phyloP scores from a whole-genome alignment of 441 rosid genomes.

The Raphanus hybrid region DNA sequence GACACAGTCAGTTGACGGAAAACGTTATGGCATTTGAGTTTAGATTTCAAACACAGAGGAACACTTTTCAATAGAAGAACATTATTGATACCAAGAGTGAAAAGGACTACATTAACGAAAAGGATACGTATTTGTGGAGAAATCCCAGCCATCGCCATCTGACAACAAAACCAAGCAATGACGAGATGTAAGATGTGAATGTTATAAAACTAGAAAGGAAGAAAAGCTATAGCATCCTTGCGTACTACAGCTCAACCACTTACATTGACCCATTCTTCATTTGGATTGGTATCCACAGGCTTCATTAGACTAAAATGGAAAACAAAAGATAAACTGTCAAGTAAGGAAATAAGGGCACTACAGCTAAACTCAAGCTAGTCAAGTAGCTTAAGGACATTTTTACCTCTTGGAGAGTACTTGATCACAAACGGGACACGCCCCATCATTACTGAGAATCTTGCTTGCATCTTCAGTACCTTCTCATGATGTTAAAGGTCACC shows the following conservation, averaged over 20 bases:
- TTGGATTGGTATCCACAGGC: slow-evolving; percentile 90
- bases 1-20: slow-evolving; percentile 10
- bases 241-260: slow-evolving; percentile 44
- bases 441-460: slow-evolving; percentile 90
- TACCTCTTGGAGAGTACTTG: slow-evolving; percentile 97
- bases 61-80: background rate
- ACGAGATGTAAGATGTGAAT: slow-evolving; percentile 33
- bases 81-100: slow-evolving; percentile 3
- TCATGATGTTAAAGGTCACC: slow-evolving; percentile 51
- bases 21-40: background rate
- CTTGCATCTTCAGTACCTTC: slow-evolving; percentile 90
- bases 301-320: slow-evolving; percentile 71
- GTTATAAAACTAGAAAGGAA: slow-evolving; percentile 26
- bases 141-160: slow-evolving; percentile 95
- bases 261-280: slow-evolving; percentile 97
- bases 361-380: slow-evolving; percentile 3
- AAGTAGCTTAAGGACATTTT: slow-evolving; percentile 11
- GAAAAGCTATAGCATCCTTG: slow-evolving; percentile 19
- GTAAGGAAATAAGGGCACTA: slow-evolving; percentile 20
- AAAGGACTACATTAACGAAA: slow-evolving; percentile 45
- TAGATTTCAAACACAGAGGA: background rate
- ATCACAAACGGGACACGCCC: slow-evolving; percentile 91
- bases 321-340: slow-evolving; percentile 37
- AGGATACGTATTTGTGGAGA: slow-evolving; percentile 95
- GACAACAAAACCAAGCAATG: slow-evolving; percentile 41